Percentiles rank a stretch among this genome's conserved stretches.
phyloP scores from a whole-genome alignment of 768 basidiomycete species.

The Podaxis sp. region DNA sequence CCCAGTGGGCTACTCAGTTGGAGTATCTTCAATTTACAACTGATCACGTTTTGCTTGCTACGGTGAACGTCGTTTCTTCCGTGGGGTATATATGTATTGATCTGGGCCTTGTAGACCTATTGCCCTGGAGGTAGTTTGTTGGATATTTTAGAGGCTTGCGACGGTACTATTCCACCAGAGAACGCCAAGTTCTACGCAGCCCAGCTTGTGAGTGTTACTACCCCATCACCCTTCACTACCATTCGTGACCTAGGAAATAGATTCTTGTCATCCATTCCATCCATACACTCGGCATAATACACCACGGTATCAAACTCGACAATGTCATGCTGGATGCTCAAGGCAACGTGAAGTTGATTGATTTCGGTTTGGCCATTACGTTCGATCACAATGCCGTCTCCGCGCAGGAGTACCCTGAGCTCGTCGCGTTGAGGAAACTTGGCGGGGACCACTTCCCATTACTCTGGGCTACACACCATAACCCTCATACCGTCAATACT shows the following conservation, averaged over 20 bases:
- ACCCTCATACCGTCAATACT: background rate
- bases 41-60: background rate
- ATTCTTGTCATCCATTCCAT: constrained; percentile 12
- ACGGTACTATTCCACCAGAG: background rate
- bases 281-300: constrained; percentile 15
- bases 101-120: background rate
- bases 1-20: background rate
- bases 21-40: background rate
- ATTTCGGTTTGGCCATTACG: constrained; percentile 13
- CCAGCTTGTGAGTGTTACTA: background rate
- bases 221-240: background rate
- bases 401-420: background rate
- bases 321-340: constrained; percentile 13
- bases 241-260: background rate
- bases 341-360: constrained; percentile 12
- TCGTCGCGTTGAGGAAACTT: background rate
- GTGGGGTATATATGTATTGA: background rate
- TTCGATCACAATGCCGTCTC: background rate
- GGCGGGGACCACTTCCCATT: background rate
- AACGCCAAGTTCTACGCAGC: background rate
- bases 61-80: background rate
- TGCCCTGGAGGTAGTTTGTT: background rate
- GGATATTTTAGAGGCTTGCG: background rate
- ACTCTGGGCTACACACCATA: background rate
- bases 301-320: constrained; percentile 16